Base-by-base conservation (phyloP, 2,329 filamentous ascomycete genomes). In the Sclerotinia spermophila region DNA sequence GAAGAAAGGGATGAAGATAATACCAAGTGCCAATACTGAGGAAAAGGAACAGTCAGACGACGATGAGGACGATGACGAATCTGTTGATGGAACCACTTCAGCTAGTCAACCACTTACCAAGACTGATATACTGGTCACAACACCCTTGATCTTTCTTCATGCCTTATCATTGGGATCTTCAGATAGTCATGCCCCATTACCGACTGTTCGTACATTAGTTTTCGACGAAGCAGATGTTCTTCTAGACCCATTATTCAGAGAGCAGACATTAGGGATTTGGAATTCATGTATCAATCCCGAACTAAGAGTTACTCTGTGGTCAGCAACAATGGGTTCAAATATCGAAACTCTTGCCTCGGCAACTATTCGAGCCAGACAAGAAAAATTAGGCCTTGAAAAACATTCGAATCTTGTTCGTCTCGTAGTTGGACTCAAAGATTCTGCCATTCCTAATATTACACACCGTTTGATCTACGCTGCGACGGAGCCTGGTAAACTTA, bases 181-280 rank as follows among this genome's bases (percentile, higher is more conserved):
- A 15, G 72, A 72, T 19, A 79, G 81, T 73, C 68, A 84, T 77
- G 81, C 83, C 44, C 82, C 84, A 7, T 81, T 97, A 7, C 88
- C 92, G 0, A 86, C 87, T 0, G 90, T 97, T 6, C 86, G 86
- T 59, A 89, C 89, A 66, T 83, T 99, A 27, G 86, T 98, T 48
- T 84, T 99, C 3, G 96, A 99, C 78, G 96, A 99, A 83, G 96
- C 94, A 0, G 96, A 99, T 80, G 94, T 98, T 21, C 89, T 99
- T 8, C 87, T 99, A 17, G 94, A 98, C 77, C 90, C 92, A 24
- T 84, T 97, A 7, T 99, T 99, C 83, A 88, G 92, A 71, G 91
- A 96, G 33, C 94, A 97, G 80, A 97, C 94, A 0, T 84, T 96
- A 51, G 86, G 87, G 5, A 90, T 98, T 73, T 97, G 94, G 94